A percentile compares a stretch with the other conserved stretches of the same genome.
phyloP scores from a whole-genome alignment of 116 monocot genomes.

The Papilionanthe hybrid region DNA sequence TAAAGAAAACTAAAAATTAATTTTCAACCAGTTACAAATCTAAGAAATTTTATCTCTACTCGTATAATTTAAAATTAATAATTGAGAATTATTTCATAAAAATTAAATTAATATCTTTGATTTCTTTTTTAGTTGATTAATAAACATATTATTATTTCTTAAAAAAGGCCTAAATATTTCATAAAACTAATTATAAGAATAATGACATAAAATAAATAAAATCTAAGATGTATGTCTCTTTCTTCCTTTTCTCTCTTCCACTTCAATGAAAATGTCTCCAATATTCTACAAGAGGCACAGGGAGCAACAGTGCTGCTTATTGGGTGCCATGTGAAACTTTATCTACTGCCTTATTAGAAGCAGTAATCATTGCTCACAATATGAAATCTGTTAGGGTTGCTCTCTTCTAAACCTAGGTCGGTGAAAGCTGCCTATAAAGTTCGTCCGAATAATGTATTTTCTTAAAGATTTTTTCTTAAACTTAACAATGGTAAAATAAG shows the following conservation, averaged over 20 bases:
- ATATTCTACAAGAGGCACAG: not conserved
- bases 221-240: not conserved
- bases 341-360: constrained; percentile 2
- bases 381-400: not conserved
- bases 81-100: too few species aligned
- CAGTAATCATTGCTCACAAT: not conserved
- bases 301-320: not conserved
- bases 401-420: not conserved
- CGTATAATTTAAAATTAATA: too few species aligned
- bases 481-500: too few species aligned
- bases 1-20: too few species aligned
- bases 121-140: too few species aligned
- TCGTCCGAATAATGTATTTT: too few species aligned
- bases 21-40: too few species aligned
- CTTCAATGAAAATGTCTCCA: not conserved
- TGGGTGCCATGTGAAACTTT: not conserved
- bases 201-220: not conserved
- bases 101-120: not conserved
- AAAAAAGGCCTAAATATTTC: not conserved
- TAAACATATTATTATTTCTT: too few species aligned
- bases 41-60: too few species aligned
- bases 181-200: not conserved
- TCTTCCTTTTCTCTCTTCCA: not conserved
- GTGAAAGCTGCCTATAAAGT: not conserved
- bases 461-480: too few species aligned